Evolutionary conservation across 805 yeast species (phyloP).

Genomic region (Candida bentonensis): DNA sequence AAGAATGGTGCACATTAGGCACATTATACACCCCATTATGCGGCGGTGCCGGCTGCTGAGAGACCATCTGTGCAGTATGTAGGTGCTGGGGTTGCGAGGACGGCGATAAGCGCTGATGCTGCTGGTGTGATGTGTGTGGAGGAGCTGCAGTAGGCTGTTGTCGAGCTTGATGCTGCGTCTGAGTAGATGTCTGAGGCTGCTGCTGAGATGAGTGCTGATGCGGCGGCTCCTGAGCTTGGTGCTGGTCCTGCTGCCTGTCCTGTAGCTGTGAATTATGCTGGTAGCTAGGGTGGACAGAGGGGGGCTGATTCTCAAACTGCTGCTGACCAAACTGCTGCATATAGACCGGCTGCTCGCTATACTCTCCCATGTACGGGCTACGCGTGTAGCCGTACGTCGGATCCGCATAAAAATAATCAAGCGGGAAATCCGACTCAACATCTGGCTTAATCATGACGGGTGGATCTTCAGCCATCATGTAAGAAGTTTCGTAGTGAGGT

Average conservation of each 20-base stretch:
- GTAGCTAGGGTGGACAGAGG: background rate
- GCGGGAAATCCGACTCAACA: constrained; percentile 8
- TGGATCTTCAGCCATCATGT: background rate
- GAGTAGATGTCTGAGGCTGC: constrained; percentile 5
- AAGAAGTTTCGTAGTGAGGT: background rate
- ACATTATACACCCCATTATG: too few relatives aligned
- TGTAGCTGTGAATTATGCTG: constrained; percentile 2
- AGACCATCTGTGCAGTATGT: too few relatives aligned
- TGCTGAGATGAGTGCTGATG: constrained; percentile 10
- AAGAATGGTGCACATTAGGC: too few relatives aligned
- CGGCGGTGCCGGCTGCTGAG: too few relatives aligned
- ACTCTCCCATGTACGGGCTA: background rate
- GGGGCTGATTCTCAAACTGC: too few relatives aligned
- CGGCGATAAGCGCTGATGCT: background rate
- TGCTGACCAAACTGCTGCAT: too few relatives aligned
- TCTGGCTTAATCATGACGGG: constrained; percentile 1
- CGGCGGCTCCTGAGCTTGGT: constrained; percentile 4
- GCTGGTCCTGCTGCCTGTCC: constrained; percentile 5
- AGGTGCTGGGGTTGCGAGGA: background rate
- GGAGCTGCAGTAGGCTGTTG: background rate
- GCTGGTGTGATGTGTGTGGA: too few relatives aligned
- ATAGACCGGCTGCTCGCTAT: background rate
- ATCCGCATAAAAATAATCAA: constrained; percentile 6
- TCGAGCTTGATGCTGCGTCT: constrained; percentile 2
- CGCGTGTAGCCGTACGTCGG: background rate